Conservation (phyloP, 257 asterid genomes). For the Anisodus acutangulus region DNA sequence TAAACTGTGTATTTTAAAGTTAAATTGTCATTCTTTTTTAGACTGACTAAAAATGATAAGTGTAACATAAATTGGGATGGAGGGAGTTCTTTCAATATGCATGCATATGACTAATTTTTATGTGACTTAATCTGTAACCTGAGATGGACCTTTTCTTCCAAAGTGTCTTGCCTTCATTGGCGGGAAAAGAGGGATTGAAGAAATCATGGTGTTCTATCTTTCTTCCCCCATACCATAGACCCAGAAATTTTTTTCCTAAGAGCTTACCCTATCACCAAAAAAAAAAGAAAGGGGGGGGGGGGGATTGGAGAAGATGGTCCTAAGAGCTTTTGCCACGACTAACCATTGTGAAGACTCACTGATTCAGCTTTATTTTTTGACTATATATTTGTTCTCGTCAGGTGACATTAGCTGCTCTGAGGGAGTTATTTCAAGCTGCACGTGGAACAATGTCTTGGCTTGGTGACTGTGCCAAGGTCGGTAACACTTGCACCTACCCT, state of each 20-base stretch:
- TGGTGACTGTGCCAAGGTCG: conserved; percentile 96
- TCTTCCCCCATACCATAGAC: neutral
- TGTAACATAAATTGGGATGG: too few relatives aligned
- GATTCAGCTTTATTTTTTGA: neutral
- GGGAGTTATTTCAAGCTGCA: conserved; percentile 91
- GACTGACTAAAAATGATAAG: too few relatives aligned
- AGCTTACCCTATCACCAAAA: neutral
- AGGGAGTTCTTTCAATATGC: neutral
- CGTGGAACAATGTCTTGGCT: conserved; percentile 97
- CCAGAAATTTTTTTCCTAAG: conserved; percentile 4
- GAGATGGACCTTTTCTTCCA: neutral
- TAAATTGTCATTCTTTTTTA: too few relatives aligned
- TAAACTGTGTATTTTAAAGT: too few relatives aligned
- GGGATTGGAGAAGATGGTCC: neutral
- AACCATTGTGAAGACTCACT: neutral
- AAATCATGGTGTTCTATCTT: neutral
- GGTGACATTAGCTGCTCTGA: conserved; percentile 92
- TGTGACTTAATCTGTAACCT: neutral
- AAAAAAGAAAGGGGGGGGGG: neutral
- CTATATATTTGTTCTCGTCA: conserved; percentile 31
- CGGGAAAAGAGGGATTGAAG: neutral
- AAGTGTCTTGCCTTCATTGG: neutral
- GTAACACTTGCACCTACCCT: conserved; percentile 28
- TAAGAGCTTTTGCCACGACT: neutral
- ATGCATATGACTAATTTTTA: neutral